Evolutionary conservation across 148 eudicot species (phyloP).

Genomic region (Rhododendron vialii): DNA sequence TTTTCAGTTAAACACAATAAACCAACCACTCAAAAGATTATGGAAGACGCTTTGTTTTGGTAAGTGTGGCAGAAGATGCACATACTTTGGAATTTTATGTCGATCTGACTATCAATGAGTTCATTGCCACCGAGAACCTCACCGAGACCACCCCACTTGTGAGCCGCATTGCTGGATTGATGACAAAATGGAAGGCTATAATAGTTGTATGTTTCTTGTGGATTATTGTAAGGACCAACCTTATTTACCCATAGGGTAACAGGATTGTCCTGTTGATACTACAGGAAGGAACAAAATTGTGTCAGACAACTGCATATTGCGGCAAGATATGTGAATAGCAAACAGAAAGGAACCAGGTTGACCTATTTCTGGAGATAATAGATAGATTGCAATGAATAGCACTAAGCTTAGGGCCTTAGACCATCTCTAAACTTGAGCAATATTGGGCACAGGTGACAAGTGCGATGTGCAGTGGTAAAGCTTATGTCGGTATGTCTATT

Average conservation of each 20-base stretch:
- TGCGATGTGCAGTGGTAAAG: background rate
- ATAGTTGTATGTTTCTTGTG: conserved; percentile 96
- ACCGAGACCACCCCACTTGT: conserved; percentile 98
- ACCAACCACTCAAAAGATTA: conserved; percentile 1
- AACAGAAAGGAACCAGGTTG: background rate
- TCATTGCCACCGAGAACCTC: conserved; percentile 98
- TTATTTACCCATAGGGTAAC: conserved; percentile 95
- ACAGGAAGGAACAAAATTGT: conserved; percentile 15
- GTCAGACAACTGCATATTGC: background rate
- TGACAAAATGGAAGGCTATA: conserved; percentile 91
- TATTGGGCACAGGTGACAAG: background rate
- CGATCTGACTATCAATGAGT: conserved; percentile 89
- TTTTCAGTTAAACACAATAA: background rate
- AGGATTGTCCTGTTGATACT: conserved; percentile 76
- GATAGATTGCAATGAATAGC: background rate
- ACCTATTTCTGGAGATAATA: background rate
- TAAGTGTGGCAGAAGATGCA: background rate
- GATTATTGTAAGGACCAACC: conserved; percentile 96
- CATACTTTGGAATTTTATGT: conserved; percentile 74
- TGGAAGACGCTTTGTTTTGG: background rate
- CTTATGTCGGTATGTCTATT: background rate
- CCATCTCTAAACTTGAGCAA: background rate
- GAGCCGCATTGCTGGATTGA: conserved; percentile 57
- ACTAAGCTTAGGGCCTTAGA: background rate
- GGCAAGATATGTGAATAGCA: background rate